Conservation (phyloP, 257 asterid species). For the Lantana camara region DNA sequence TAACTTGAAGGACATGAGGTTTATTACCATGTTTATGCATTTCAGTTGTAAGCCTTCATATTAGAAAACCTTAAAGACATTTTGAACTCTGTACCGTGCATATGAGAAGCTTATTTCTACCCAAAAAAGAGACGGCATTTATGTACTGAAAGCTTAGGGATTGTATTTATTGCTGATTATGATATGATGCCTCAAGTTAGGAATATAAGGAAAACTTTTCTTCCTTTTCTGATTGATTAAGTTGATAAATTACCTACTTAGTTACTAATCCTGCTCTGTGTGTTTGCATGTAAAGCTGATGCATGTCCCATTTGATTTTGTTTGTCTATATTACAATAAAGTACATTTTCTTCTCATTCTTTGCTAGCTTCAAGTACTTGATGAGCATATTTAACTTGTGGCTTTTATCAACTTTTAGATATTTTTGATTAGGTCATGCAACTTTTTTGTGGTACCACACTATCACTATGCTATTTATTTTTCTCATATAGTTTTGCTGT, state of each 20-base stretch:
- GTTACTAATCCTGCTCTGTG: background rate
- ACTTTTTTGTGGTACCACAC: constrained; percentile 18
- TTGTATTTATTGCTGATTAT: too few relatives aligned
- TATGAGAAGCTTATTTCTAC: too few relatives aligned
- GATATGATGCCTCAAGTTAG: too few relatives aligned
- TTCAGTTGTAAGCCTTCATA: too few relatives aligned
- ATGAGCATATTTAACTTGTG: background rate
- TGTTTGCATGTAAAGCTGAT: constrained; percentile 4
- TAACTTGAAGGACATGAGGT: background rate
- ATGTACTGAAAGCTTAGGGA: too few relatives aligned
- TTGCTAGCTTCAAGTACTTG: constrained; percentile 20
- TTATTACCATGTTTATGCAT: background rate
- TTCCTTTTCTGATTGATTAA: background rate
- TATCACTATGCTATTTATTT: background rate
- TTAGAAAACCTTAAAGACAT: too few relatives aligned
- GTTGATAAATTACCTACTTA: background rate
- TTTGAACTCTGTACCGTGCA: too few relatives aligned
- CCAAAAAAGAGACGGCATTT: too few relatives aligned
- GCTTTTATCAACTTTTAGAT: constrained; percentile 26
- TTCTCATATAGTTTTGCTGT: constrained; percentile 6
- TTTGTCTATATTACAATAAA: background rate
- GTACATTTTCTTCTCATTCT: constrained; percentile 27
- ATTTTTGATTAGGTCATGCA: constrained; percentile 21
- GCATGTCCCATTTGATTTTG: constrained; percentile 16
- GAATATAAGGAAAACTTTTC: constrained; percentile 1